Evolutionary conservation across 352 stramenopile genomes (phyloP), one percentile per base, ranked within the genome.

Genomic region (Phytophthora tubulina): DNA sequence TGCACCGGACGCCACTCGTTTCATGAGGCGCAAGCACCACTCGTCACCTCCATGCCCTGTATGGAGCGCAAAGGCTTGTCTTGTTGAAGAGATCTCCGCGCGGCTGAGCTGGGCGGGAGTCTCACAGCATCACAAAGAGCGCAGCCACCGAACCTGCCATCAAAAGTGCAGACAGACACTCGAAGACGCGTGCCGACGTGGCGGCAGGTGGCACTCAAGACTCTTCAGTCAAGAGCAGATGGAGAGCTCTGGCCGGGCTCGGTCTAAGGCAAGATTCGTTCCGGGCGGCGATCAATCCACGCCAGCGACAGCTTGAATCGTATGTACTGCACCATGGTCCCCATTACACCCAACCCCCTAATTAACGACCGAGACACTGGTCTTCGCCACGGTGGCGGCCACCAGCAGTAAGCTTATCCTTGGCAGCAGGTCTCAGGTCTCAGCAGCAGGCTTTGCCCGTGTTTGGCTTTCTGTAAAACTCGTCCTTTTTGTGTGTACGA

Each of bases 401-500:
- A 21, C 21, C 21, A 21, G 21, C 21, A 21, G 21, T 21, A 21
- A 27, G 21, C 21, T 27, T 27, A 27, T 8, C 7, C 33, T 55
- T 41, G 17, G n/a, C 4, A 27, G 21, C 21, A 21, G 21, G 21
- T 21, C 21, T 21, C 50, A 56, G 50, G 17, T 57, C 15, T 57
- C 33, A 45, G 50, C 14, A 27, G 7, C 38, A 55, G 44, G 6
- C 36, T 57, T 59, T 59, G 52, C 4, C 51, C 46, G 45, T 57
- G 38, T 57, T 66, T 33, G 31, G 48, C 45, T 13, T 56, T 15
- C 35, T 13, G 27, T 21, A 59, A 45, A 33, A 8, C 36, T 6
- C 39, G 64, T 52, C 55, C 56, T 72, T 72, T 72, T 63, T 72
- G 56, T 70, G 61, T 30, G 6, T 39, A 39, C 7, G 13, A 59